Evolutionary conservation across 225 moss, liverwort and hornwort genomes (phyloP).

Genomic region (Thuidium tamariscinum): DNA sequence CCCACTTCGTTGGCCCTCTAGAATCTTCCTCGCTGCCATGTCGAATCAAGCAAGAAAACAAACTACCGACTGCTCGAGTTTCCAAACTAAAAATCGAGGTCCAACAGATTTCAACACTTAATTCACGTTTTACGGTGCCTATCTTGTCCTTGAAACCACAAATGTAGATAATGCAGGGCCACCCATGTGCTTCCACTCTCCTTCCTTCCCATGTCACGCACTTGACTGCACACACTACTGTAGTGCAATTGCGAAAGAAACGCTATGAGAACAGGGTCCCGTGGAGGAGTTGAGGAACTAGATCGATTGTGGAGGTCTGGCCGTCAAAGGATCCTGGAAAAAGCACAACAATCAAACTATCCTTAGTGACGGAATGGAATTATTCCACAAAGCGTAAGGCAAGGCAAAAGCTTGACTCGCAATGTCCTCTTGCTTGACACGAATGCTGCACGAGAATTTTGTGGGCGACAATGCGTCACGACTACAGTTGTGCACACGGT

Average conservation of each 20-base stretch:
- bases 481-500: neutral
- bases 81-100: neutral
- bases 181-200: neutral
- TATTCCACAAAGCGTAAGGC: neutral
- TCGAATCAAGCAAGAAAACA: neutral
- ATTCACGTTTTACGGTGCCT: neutral
- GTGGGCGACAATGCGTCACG: neutral
- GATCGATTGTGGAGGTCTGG: neutral
- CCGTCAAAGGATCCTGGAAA: neutral
- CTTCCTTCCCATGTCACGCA: neutral
- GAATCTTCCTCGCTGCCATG: constrained; percentile 9
- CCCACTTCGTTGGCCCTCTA: neutral
- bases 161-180: neutral
- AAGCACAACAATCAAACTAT: neutral
- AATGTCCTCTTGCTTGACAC: neutral
- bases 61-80: neutral
- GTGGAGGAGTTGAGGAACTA: neutral
- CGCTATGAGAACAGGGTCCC: neutral
- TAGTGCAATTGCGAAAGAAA: neutral
- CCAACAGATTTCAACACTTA: neutral
- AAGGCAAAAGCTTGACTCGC: neutral
- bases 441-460: neutral
- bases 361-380: neutral
- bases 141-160: neutral
- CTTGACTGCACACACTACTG: neutral